Evolutionary conservation across 257 asterid genomes (phyloP), one percentile per base, ranked within the genome.

Genomic region (Paraleonurus japonicus): DNA sequence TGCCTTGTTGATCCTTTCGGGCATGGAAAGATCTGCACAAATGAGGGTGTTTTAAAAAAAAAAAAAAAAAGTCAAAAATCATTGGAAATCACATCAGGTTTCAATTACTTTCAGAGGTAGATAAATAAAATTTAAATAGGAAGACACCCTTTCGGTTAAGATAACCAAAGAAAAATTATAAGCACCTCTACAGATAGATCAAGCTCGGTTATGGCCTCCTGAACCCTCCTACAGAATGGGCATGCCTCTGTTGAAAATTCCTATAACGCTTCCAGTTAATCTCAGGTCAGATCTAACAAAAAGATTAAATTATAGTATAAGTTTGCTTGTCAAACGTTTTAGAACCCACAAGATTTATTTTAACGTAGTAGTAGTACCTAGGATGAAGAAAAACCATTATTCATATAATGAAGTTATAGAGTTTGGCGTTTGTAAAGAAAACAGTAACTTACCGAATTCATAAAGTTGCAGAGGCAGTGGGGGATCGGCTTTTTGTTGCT

Each of bases 181-280:
- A 33, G 30, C 65, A 85, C 95, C 90, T 88, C 93, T 4, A 82
- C 89, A 48, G 95, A 86, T 65, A 90, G 80, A 81, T 90, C 96
- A 59, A 90, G 93, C 83, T 90, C 96, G 23, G 93, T 88, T 19
- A 88, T 76, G 74, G 96, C 93, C 72, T 90, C 96, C 8, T 95
- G 87, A 39, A 90, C 96, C 85, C 96, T 88, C 77, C 95, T 87
- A 78, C 96, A 88, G 77, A 90, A 90, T 10, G 96, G 96, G 83
- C 96, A 90, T 55, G 96, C 96, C 88, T 90, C 96, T 88, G 95
- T 81, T 66, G 82, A 79, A 77, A 87, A 78, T 61, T 67, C 81
- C 79, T 72, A 78, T 62, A 71, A 76, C 13, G 58, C 75, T 78
- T 76, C n/a, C 55, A 73, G 81, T 78, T 72, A 77, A 75, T 77